Percentiles rank a stretch among this genome's conserved stretches.
Conservation (phyloP, 2,329 filamentous ascomycete species). For the Camptophora hylomeconis region DNA sequence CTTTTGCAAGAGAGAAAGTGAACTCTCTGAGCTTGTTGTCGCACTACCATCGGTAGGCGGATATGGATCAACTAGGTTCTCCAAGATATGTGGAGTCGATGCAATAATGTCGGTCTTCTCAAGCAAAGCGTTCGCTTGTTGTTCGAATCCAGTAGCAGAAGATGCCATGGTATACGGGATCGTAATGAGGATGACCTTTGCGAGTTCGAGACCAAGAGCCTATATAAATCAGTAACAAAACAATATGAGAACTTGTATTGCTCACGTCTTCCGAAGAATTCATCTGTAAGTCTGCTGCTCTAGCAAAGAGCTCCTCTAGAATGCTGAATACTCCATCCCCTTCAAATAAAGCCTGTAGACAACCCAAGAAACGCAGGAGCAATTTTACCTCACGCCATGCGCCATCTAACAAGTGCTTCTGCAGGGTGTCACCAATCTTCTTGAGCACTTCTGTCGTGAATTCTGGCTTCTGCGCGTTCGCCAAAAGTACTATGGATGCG, state of each 20-base stretch:
- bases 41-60: conserved; percentile 39
- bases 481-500: conserved; percentile 66
- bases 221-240: conserved; percentile 21
- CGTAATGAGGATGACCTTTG: conserved; percentile 91
- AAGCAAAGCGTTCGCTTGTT: conserved; percentile 65
- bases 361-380: conserved; percentile 76
- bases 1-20: conserved; percentile 70
- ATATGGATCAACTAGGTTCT: conserved; percentile 78
- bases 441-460: conserved; percentile 58
- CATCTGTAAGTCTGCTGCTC: conserved; percentile 86
- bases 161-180: conserved; percentile 80
- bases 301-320: conserved; percentile 77
- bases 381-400: conserved; percentile 89
- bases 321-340: conserved; percentile 76
- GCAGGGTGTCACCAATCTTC: conserved; percentile 47
- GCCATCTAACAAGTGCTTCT: conserved; percentile 56
- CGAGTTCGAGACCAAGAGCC: conserved; percentile 63
- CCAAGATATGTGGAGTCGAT: conserved; percentile 71
- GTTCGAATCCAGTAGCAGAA: conserved; percentile 51
- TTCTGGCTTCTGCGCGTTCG: conserved; percentile 66
- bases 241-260: conserved; percentile 12
- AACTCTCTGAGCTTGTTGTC: conserved; percentile 51
- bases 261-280: conserved; percentile 83
- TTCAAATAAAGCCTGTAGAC: conserved; percentile 65
- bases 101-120: conserved; percentile 94